Evolutionary conservation across 495 filamentous ascomycete species (phyloP), one percentile per base, ranked within the genome.

Genomic region (Bathelium albidoporum): DNA sequence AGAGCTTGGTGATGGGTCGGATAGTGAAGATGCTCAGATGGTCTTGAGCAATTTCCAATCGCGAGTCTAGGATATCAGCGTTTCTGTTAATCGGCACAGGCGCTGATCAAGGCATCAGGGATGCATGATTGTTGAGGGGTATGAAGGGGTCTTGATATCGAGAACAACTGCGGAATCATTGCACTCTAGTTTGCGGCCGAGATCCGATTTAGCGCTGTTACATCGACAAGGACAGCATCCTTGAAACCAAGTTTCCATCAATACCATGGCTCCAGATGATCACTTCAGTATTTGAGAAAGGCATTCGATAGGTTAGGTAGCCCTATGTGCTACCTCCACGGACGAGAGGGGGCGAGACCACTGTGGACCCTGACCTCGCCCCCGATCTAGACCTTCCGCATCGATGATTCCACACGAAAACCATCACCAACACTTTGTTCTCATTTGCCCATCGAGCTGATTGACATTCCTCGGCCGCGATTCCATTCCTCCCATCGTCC

Each of bases 11-110:
- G 16, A 43, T 26, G 10, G n/a, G 60, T 39, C 32, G 53, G 49
- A 20, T 5, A n/a, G 31, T 44, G 34, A 24, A 36, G 26, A 29
- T 5, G 64, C 59, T 59, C 24, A 7, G 58, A 64, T 64, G 64
- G 59, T 64, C 5, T 7, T 66, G 26, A 44, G 58, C 24, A 55
- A 29, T 10, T 55, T 55, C 24, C 49, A 55, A 55, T 28, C 49
- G 9, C 4, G 49, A 55, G 24, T 10, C 12, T 12, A 9, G 11
- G 49, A n/a, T 20, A 55, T 55, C 20, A 3, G 5, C 22, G 16
- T 55, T n/a, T 10, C 16, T 55, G 34, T 39, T 5, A 39, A 39
- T 14, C 5, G 5, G 5, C 5, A 39, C n/a, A n/a, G n/a, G n/a
- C n/a, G n/a, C n/a, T n/a, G n/a, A n/a, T n/a, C n/a, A n/a, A n/a